Percentiles rank a stretch among this genome's conserved stretches.
These are phyloP conservation scores for Sclerospora graminicola DNA, from an alignment of 352 stramenopile genomes.

Conservation along the genomic window DNA sequence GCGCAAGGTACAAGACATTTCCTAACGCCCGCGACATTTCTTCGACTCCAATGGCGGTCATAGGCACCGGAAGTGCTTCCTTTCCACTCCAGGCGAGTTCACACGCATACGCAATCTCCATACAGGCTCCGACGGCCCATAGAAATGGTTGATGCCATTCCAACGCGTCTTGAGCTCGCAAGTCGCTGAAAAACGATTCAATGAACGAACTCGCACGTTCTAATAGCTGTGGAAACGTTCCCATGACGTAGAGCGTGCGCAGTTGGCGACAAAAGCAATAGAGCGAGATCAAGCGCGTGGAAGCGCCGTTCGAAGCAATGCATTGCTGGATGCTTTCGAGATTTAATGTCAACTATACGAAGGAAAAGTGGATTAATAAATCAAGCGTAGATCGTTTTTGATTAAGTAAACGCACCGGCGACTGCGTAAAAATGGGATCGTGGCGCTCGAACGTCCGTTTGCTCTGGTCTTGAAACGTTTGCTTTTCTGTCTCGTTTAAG, in stretches of 20 bases:
- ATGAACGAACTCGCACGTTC: conserved; percentile 48
- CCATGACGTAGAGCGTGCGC: conserved; percentile 62
- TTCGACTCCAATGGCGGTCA: conserved; percentile 38
- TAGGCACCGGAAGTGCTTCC: conserved; percentile 38
- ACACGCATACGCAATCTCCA: conserved; percentile 69
- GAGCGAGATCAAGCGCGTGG: conserved; percentile 38
- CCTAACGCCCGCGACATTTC: conserved; percentile 53
- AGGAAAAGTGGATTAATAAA: not conserved
- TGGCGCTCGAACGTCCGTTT: conserved; percentile 14
- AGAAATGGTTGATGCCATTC: conserved; percentile 43
- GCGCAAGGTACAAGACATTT: conserved; percentile 63
- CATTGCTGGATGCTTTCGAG: conserved; percentile 29
- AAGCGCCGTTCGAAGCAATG: conserved; percentile 50
- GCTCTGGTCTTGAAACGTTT: conserved; percentile 14
- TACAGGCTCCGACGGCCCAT: conserved; percentile 61
- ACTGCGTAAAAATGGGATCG: conserved; percentile 51
- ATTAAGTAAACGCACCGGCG: conserved; percentile 27
- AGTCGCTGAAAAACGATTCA: conserved; percentile 27
- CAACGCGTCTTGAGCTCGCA: conserved; percentile 16
- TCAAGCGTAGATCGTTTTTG: not conserved
- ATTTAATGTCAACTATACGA: conserved; percentile 48
- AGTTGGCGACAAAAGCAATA: conserved; percentile 79
- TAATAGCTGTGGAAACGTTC: conserved; percentile 50
- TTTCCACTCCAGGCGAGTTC: conserved; percentile 66
- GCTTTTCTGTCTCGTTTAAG: conserved; percentile 24